phyloP scores from a whole-genome alignment of 768 basidiomycete species.

The Mycena indigotica region DNA sequence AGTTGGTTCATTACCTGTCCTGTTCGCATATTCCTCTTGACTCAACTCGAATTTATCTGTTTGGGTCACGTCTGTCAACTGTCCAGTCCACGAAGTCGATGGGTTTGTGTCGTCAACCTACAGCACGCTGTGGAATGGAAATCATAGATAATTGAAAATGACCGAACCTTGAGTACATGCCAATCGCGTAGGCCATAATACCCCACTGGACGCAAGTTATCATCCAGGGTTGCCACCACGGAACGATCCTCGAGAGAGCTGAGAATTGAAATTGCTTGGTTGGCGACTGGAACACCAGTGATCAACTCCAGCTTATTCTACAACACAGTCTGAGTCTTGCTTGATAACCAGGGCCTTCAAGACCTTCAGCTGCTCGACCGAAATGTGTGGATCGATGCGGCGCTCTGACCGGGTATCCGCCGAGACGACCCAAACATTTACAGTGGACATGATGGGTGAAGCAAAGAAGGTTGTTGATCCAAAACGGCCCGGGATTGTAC shows the following conservation, averaged over 20 bases:
- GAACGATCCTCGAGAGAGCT: constrained; percentile 56
- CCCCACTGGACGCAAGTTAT: constrained; percentile 69
- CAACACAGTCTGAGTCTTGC: constrained; percentile 16
- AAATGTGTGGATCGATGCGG: constrained; percentile 72
- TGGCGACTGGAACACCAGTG: constrained; percentile 82
- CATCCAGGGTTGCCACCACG: constrained; percentile 57
- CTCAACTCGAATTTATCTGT: constrained; percentile 94
- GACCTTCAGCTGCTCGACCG: constrained; percentile 84
- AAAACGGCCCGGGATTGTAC: no score
- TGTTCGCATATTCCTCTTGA: constrained; percentile 75
- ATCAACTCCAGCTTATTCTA: constrained; percentile 84
- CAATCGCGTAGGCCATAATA: constrained; percentile 75
- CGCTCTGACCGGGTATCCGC: constrained; percentile 91
- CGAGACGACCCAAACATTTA: constrained; percentile 80
- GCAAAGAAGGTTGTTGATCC: no score
- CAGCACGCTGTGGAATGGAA: constrained; percentile 2
- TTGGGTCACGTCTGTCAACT: constrained; percentile 79
- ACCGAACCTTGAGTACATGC: constrained; percentile 82
- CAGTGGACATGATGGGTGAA: constrained; percentile 44
- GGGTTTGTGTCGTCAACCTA: constrained; percentile 84
- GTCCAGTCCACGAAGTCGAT: constrained; percentile 73
- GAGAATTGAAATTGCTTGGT: constrained; percentile 69
- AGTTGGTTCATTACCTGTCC: constrained; percentile 66
- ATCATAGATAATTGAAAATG: neutral
- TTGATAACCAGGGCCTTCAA: constrained; percentile 14